Evolutionary conservation across 257 asterid species (phyloP).

Genomic region (Petunia secreta): DNA sequence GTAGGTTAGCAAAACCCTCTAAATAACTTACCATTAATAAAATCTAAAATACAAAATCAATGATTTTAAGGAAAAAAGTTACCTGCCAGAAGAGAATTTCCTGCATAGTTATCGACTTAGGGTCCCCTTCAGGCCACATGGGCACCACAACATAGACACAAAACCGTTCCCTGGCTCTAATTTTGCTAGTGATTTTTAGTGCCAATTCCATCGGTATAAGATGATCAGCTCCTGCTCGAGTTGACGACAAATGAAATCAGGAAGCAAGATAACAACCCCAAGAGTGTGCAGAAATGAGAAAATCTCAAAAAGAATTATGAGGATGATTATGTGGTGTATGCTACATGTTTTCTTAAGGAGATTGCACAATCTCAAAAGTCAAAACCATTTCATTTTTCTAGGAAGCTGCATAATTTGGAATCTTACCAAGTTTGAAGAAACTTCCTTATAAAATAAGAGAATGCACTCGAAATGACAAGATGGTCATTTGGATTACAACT

Average conservation of each 20-base stretch:
- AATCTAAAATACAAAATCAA: not conserved
- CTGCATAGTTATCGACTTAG: slow-evolving; percentile 72
- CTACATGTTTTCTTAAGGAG: not conserved
- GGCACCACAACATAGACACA: slow-evolving; percentile 77
- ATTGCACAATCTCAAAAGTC: slow-evolving; percentile 16
- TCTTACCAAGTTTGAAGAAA: not conserved
- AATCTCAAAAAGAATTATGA: not conserved
- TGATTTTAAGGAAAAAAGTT: slow-evolving; percentile 13
- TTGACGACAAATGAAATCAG: slow-evolving; percentile 11
- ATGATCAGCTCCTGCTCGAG: slow-evolving; percentile 81
- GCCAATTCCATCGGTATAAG: slow-evolving; percentile 82
- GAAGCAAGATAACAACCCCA: slow-evolving; percentile 17
- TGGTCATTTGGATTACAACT: too few relatives aligned
- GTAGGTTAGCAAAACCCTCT: too few relatives aligned
- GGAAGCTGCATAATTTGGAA: slow-evolving; percentile 13
- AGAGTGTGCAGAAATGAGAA: not conserved
- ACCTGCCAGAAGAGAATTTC: slow-evolving; percentile 99
- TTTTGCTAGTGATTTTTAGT: slow-evolving; percentile 74
- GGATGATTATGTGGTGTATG: not conserved
- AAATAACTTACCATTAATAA: not conserved
- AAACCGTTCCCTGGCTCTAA: slow-evolving; percentile 77
- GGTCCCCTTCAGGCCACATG: slow-evolving; percentile 98
- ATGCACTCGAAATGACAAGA: not conserved
- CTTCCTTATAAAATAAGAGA: not conserved
- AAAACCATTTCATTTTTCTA: not conserved